Base-by-base conservation (phyloP, 306 rosid species). In the Betula pendula region DNA sequence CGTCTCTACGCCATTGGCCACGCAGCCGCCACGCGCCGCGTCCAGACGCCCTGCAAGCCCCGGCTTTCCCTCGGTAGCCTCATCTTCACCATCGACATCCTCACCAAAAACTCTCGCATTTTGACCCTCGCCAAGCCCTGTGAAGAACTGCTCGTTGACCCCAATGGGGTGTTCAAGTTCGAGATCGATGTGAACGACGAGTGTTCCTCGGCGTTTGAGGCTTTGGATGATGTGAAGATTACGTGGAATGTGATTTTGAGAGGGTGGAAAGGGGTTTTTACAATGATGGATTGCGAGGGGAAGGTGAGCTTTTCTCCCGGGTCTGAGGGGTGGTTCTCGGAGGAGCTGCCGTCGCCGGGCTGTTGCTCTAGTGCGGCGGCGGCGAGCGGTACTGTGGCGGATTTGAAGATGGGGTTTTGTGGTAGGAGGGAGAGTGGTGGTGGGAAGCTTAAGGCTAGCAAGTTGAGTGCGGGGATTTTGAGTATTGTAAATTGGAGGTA, bases 241-340 rank as follows among this genome's bases (percentile, higher is more conserved):
- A 66, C 82, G 25, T 93, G 98, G 96, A 86, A 84, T 43, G 87
- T 93, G 70, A 77, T 86, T 15, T 52, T 90, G 87, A 86, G 71
- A 31, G 91, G 90, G 75, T 87, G 97, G 95, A 73, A 56, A 79
- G 91, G 82, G 72, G 81, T 87, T 11, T 89, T 88, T 40, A 79
- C 81, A 6, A 83, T 87, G 96, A 79, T 85, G 90, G 92, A 88
- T 3, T 78, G 87, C 5, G 85, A 72, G 38, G 92, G 88, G 67
- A 84, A 76, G 67, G 35, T 81, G 76, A 69, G 79, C 12, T 65
- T 84, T 20, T 19, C 58, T 60, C 35, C 42, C 1, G 87, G 86
- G 1, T 65, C 79, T 0, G 85, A 81, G 17, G 90, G 85, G 76
- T 88, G 97, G 93, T 87, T 87, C 71, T 83, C 83, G 59, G 80